Conservation (phyloP, 2,329 filamentous ascomycete species). For the Paraphoma sp. region DNA sequence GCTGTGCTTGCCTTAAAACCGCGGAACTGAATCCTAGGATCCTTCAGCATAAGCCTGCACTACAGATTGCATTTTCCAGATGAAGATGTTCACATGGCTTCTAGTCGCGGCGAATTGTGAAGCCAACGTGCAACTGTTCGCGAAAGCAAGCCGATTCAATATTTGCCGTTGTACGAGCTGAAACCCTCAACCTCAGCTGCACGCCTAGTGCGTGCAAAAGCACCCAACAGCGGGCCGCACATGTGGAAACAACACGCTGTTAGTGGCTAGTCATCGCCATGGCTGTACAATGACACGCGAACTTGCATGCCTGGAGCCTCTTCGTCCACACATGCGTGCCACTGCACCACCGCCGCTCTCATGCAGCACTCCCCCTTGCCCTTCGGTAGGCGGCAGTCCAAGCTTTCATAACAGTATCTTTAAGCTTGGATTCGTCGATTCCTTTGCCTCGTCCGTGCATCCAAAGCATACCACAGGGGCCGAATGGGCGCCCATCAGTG, state of each 20-base stretch:
- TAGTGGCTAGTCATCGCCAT: slow-evolving; percentile 19
- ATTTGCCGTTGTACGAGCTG: slow-evolving; percentile 27
- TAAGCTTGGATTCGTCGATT: slow-evolving; percentile 22
- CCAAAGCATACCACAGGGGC: slow-evolving; percentile 14
- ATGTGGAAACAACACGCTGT: slow-evolving; percentile 14
- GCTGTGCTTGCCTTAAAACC: slow-evolving; percentile 31
- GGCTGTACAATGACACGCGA: slow-evolving; percentile 14
- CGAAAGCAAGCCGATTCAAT: slow-evolving; percentile 10
- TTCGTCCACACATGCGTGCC: slow-evolving; percentile 26
- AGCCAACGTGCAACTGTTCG: slow-evolving; percentile 4
- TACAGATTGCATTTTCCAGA: not conserved
- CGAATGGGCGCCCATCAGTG: slow-evolving; percentile 16
- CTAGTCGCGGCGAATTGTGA: not conserved
- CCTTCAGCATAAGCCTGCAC: slow-evolving; percentile 13
- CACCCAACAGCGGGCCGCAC: slow-evolving; percentile 25
- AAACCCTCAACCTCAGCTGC: slow-evolving; percentile 26
- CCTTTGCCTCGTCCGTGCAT: slow-evolving; percentile 11
- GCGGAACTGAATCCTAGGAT: slow-evolving; percentile 13
- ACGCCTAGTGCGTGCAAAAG: slow-evolving; percentile 22
- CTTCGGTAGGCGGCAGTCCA: slow-evolving; percentile 10
- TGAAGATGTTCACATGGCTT: not conserved
- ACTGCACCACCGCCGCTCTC: slow-evolving; percentile 17
- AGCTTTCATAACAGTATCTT: slow-evolving; percentile 14
- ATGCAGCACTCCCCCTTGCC: slow-evolving; percentile 15
- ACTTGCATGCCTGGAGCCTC: slow-evolving; percentile 10